Percentiles rank a stretch among this genome's conserved stretches.
Conservation (phyloP, 148 eudicot species). For the Rhododendron griersonianum region DNA sequence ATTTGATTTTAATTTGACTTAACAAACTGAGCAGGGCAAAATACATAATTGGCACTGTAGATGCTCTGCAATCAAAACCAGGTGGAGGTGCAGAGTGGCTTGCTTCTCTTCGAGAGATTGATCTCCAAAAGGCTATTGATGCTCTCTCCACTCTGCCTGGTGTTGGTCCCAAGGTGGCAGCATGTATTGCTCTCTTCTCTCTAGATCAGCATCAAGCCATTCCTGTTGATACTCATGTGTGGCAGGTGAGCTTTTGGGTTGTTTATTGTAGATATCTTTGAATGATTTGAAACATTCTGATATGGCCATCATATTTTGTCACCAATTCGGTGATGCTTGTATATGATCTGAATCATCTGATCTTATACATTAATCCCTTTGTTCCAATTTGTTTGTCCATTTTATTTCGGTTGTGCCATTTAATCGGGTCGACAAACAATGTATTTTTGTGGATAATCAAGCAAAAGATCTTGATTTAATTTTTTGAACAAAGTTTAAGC, state of each 20-base stretch:
- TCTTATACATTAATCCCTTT: background rate
- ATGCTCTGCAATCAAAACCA: conserved; percentile 66
- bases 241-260: conserved; percentile 51
- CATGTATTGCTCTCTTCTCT: conserved; percentile 92
- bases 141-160: conserved; percentile 75
- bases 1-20: background rate
- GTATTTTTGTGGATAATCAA: background rate
- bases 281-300: background rate
- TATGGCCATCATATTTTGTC: background rate
- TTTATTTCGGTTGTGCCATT: background rate
- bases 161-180: conserved; percentile 98
- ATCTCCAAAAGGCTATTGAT: conserved; percentile 61
- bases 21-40: conserved; percentile 58
- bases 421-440: background rate
- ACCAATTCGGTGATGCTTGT: background rate
- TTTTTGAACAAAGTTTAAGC: background rate
- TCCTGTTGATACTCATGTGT: conserved; percentile 96
- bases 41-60: conserved; percentile 70
- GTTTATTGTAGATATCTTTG: background rate
- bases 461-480: background rate
- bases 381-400: background rate
- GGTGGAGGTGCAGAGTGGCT: conserved; percentile 88
- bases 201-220: conserved; percentile 97
- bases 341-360: background rate
- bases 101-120: conserved; percentile 58